Evolutionary conservation across 176 grass and related monocot species (phyloP).

Genomic region (Puccinellia tenuiflora): DNA sequence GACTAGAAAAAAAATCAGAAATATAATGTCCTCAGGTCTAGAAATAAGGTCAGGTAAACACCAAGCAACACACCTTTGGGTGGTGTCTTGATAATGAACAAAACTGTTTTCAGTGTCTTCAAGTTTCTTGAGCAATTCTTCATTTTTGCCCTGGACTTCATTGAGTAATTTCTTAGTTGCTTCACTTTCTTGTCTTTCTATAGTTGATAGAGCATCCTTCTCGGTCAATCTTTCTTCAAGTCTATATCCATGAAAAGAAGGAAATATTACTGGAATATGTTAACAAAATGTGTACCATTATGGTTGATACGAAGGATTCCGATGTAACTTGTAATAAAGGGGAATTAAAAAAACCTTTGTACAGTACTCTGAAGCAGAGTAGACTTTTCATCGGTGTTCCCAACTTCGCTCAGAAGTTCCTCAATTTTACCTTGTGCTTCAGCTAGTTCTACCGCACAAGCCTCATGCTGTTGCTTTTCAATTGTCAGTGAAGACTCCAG

Average conservation of each 20-base stretch:
- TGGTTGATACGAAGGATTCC: neutral
- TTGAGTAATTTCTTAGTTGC: conserved; percentile 48
- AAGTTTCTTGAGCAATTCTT: conserved; percentile 46
- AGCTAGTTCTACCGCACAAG: conserved; percentile 36
- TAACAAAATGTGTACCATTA: conserved; percentile 10
- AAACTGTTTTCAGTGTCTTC: conserved; percentile 50
- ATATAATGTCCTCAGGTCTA: neutral
- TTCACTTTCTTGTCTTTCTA: conserved; percentile 58
- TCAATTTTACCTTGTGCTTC: conserved; percentile 54
- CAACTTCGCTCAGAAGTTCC: conserved; percentile 56
- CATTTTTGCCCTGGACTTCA: conserved; percentile 50
- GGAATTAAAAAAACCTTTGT: conserved; percentile 44
- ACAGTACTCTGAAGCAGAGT: conserved; percentile 49
- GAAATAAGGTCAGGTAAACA: conserved; percentile 3
- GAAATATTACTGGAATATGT: conserved; percentile 2
- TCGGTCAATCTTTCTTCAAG: conserved; percentile 73
- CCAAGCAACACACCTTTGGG: conserved; percentile 47
- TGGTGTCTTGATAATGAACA: conserved; percentile 50
- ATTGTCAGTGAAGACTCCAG: conserved; percentile 47
- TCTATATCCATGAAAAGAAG: conserved; percentile 39
- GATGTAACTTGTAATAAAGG: conserved; percentile 20
- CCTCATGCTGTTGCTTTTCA: conserved; percentile 48
- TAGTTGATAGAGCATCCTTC: conserved; percentile 52
- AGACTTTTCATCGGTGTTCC: conserved; percentile 57
- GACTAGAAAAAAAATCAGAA: conserved; percentile 18